phyloP scores from a whole-genome alignment of 306 rosid species.

The Myrica gale region DNA sequence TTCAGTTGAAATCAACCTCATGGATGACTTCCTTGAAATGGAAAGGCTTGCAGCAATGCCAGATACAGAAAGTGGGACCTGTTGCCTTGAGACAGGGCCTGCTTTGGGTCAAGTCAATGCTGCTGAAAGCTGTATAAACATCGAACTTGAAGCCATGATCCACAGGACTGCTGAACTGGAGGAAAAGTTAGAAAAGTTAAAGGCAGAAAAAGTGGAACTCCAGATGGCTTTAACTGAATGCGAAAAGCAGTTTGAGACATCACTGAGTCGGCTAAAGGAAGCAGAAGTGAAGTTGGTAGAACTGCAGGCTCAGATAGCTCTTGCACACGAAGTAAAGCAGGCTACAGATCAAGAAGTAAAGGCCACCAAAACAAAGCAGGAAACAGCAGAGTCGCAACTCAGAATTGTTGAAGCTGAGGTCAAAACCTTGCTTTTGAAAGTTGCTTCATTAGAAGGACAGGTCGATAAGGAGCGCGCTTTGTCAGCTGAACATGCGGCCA shows the following conservation, averaged over 20 bases:
- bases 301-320: constrained; percentile 47
- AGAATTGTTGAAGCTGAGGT: constrained; percentile 42
- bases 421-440: constrained; percentile 39
- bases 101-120: constrained; percentile 26
- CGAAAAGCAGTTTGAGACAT: constrained; percentile 48
- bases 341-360: constrained; percentile 52
- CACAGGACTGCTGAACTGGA: constrained; percentile 49
- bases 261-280: constrained; percentile 40
- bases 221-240: constrained; percentile 45
- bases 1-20: constrained; percentile 64
- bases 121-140: constrained; percentile 33
- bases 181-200: constrained; percentile 45
- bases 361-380: constrained; percentile 43
- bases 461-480: constrained; percentile 52
- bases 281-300: constrained; percentile 47
- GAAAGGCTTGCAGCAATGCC: constrained; percentile 71
- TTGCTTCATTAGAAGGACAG: constrained; percentile 52
- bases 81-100: constrained; percentile 30
- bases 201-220: constrained; percentile 43
- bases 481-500: constrained; percentile 44
- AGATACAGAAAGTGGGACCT: constrained; percentile 38
- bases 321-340: constrained; percentile 43
- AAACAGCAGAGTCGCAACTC: constrained; percentile 47
- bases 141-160: constrained; percentile 47
- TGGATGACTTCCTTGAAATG: constrained; percentile 95